Base-by-base conservation (phyloP, 2,329 filamentous ascomycete genomes). In the Penicillium crustosum region DNA sequence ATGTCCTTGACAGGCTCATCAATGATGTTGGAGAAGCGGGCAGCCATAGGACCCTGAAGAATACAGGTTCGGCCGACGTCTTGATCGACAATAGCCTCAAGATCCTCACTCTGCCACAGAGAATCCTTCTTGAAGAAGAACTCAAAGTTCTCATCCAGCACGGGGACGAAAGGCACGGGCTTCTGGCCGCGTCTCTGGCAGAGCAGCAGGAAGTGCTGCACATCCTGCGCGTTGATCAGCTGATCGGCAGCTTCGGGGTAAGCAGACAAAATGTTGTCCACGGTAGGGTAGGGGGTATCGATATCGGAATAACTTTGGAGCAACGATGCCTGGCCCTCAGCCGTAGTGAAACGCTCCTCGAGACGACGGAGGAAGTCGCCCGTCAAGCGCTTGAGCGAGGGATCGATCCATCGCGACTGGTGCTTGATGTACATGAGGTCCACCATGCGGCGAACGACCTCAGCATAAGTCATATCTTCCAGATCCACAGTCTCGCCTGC, bases 71-170 rank as follows among this genome's bases (percentile, higher is more conserved):
- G 87, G 63, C 91, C 93, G 58, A 99, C 94, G 73, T 99, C 95
- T 77, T 97, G 94, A 66, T 84, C 93, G 60, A 97, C 93, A 57
- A 99, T 93, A 53, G 94, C 94, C 70, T 95, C 93, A 12, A 99
- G 83, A 70, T 99, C 94, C 78, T 99, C 94, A 1, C 94, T 97
- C 78, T 99, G 94, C 94, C 94, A 99, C 8, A 99, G 84, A 1
- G 94, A 99, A 76, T 99, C 94, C 82, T 99, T 99, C 87, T 99
- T 99, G 88, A 99, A 99, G 82, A 91, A 99, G 79, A 95, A 96
- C 74, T 99, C 94, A 66, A 99, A 99, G 73, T 93, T 96, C 62
- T 96, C 92, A 69, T 99, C 94, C 23, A 99, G 83, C n/a, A 89
- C 83, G 6, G 94, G 94, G 31, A 99, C 93, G 73, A 99, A 99